A percentile compares a stretch with the other conserved stretches of the same genome.
phyloP scores from a whole-genome alignment of 306 rosid species.

The Alnus rubra region DNA sequence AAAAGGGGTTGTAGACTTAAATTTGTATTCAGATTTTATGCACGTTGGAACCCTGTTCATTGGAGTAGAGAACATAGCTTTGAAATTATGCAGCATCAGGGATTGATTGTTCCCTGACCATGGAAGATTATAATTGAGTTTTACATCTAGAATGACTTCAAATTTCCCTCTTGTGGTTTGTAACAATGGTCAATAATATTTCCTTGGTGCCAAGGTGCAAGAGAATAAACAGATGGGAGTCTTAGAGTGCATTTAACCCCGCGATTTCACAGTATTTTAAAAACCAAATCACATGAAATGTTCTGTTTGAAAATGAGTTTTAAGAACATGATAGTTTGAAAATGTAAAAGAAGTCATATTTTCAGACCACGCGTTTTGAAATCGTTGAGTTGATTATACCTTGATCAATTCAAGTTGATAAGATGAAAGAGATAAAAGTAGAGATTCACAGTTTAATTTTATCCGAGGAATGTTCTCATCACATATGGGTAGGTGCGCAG shows the following conservation, averaged over 20 bases:
- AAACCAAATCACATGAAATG: too few species aligned
- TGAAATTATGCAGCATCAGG: slow-evolving; percentile 13
- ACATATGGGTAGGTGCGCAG: background rate
- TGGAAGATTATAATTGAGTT: background rate
- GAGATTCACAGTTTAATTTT: background rate
- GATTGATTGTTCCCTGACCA: background rate
- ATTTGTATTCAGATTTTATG: slow-evolving; percentile 13
- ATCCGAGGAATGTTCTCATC: background rate
- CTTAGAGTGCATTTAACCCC: too few species aligned
- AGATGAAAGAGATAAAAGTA: background rate
- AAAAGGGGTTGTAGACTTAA: background rate
- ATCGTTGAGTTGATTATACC: background rate
- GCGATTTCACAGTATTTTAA: too few species aligned
- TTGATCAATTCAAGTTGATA: background rate
- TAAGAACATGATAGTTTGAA: too few species aligned
- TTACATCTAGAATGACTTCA: background rate
- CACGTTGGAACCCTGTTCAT: background rate
- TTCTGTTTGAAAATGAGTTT: too few species aligned
- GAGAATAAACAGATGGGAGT: too few species aligned
- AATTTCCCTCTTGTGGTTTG: slow-evolving; percentile 4
- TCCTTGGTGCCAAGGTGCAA: too few species aligned
- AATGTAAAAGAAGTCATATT: too few species aligned
- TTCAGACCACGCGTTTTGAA: too few species aligned
- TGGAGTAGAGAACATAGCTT: slow-evolving; percentile 6
- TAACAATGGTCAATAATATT: background rate